Conservation (phyloP, 345 rosid genomes). For the Luvunga scandens region DNA sequence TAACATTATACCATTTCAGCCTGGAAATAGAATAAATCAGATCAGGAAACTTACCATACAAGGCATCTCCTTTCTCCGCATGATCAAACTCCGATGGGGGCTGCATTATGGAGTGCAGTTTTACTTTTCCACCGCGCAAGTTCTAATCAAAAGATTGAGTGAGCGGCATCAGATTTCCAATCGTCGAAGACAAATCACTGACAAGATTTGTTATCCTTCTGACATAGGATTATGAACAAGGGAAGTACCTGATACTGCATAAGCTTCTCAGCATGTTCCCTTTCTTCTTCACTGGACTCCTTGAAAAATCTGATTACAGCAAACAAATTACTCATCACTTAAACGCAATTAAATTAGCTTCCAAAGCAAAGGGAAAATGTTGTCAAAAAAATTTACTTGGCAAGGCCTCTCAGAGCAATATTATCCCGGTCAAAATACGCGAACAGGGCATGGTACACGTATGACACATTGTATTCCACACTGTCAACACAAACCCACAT, state of each 20-base stretch:
- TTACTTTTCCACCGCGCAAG: constrained; percentile 78
- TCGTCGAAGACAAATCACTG: neutral
- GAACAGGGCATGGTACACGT: constrained; percentile 75
- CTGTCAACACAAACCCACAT: constrained; percentile 26
- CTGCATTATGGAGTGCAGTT: constrained; percentile 50
- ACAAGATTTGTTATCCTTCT: neutral
- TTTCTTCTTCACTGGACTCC: constrained; percentile 89
- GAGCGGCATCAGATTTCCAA: neutral
- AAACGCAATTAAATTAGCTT: neutral
- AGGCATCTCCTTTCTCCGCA: constrained; percentile 69
- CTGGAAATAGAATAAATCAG: neutral
- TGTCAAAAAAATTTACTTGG: constrained; percentile 47
- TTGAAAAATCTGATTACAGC: constrained; percentile 59
- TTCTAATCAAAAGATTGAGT: constrained; percentile 38
- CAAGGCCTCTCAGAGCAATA: constrained; percentile 63
- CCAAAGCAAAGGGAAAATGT: neutral
- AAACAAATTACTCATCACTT: constrained; percentile 3
- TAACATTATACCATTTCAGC: neutral
- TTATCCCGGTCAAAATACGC: constrained; percentile 89
- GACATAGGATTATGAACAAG: neutral
- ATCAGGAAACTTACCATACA: constrained; percentile 39
- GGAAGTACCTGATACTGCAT: constrained; percentile 72
- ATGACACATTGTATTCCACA: constrained; percentile 83
- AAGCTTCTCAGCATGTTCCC: constrained; percentile 76
- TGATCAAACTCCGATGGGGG: constrained; percentile 75